A percentile compares a stretch with the other conserved stretches of the same genome.
Conservation (phyloP, 2,329 filamentous ascomycete genomes). For the Stagonosporopsis vannaccii region DNA sequence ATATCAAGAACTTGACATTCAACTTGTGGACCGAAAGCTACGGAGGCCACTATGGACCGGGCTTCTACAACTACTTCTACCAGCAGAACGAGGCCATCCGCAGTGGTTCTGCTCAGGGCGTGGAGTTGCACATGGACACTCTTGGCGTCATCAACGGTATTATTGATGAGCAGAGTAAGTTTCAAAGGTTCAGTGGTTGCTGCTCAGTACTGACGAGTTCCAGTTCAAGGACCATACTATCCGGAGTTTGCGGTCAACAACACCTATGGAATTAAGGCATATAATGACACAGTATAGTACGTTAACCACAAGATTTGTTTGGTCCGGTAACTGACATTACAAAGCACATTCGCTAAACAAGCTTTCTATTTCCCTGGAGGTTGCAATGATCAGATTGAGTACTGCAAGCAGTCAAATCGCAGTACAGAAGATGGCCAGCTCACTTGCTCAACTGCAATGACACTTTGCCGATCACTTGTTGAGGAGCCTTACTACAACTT, state of each 20-base stretch:
- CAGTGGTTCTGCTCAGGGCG: slow-evolving; percentile 56
- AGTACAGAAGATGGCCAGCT: slow-evolving; percentile 37
- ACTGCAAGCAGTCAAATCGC: slow-evolving; percentile 51
- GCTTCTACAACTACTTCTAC: slow-evolving; percentile 64
- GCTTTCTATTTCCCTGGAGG: slow-evolving; percentile 58
- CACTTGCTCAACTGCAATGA: slow-evolving; percentile 47
- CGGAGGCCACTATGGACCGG: slow-evolving; percentile 59
- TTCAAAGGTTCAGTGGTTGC: not conserved
- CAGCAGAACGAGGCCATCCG: slow-evolving; percentile 62
- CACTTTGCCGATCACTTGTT: slow-evolving; percentile 54
- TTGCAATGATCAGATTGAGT: slow-evolving; percentile 59
- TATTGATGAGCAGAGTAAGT: slow-evolving; percentile 54
- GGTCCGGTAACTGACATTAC: no score
- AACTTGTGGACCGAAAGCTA: slow-evolving; percentile 56
- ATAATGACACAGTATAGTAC: slow-evolving; percentile 56
- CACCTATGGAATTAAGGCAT: slow-evolving; percentile 60
- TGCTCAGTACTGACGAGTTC: not conserved
- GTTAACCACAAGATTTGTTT: not conserved
- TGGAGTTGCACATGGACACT: slow-evolving; percentile 61
- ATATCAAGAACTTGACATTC: slow-evolving; percentile 61
- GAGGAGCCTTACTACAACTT: slow-evolving; percentile 53
- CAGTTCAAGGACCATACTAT: slow-evolving; percentile 55
- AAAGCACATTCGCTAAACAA: slow-evolving; percentile 48
- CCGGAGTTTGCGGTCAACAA: slow-evolving; percentile 58
- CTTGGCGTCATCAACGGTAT: slow-evolving; percentile 64